Base-by-base conservation (phyloP, 495 filamentous ascomycete species). In the Aspergillus cristatus region DNA sequence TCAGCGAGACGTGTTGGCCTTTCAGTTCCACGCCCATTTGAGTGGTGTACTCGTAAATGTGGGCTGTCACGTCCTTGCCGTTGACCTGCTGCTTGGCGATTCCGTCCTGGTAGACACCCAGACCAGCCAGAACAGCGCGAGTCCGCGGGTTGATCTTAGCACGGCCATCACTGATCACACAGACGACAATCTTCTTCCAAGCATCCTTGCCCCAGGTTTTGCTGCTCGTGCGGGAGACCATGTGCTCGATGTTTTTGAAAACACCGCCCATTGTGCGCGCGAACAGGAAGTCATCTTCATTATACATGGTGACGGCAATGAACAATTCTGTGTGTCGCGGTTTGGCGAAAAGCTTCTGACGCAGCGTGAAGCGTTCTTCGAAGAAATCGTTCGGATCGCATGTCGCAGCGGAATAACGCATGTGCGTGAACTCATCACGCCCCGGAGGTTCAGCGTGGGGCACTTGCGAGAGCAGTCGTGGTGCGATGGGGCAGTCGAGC, bases 101-200 rank as follows among this genome's bases (percentile, higher is more conserved):
- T 41, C 93, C 93, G 51, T 99, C 93, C 56, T 99, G 93, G 48
- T 94, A 99, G 34, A 91, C 84, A 51, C 93, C 93, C 72, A 99
- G 76, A 68, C 77, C 93, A 6, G 93, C 87, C 35, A 99, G 59
- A 18, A 97, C 79, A 29, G 90, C 88, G 46, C 81, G 76, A 6
- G 93, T 97, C 36, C 93, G 72, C 1, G 86, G 81, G 57, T 96
- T 94, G 61, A 99, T 97, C 69, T 99, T 99, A 29, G 82, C 86
- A 79, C 91, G 91, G 40, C 93, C 93, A 49, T 99, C 93, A 45
- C 89, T 96, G 40, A 99, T 90, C 14, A 99, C 79, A 54, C 93
- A 99, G 12, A 99, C 93, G 10, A 99, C 93, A 45, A 99, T 94
- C 69, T 97, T 97, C 68, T 97, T 97, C 93, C 93, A 99, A 3